A percentile compares a stretch with the other conserved stretches of the same genome.
phyloP scores from a whole-genome alignment of 75 land plant genomes.

The Adiantum capillusveneris region DNA sequence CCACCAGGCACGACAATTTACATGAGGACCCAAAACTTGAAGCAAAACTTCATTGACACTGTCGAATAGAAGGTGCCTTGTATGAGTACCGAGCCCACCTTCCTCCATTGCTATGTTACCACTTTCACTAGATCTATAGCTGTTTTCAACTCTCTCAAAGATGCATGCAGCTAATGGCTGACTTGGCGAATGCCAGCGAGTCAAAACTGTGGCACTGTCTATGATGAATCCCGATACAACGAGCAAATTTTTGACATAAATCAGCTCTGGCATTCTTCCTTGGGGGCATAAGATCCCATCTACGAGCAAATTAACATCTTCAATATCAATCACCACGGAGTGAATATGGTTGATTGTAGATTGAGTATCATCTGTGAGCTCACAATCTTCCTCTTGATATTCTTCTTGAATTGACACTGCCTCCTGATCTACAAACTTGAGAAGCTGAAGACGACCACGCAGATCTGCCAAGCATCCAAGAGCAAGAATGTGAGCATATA shows the following conservation, averaged over 20 bases:
- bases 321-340: too few relatives aligned
- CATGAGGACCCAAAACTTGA: conserved; percentile 12
- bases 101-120: conserved; percentile 2
- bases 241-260: conserved; percentile 40
- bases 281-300: not conserved
- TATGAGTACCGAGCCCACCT: conserved; percentile 9
- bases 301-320: too few relatives aligned
- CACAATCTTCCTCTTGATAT: conserved; percentile 2
- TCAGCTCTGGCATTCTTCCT: not conserved
- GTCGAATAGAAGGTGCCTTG: conserved; percentile 35
- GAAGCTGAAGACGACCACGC: conserved; percentile 38
- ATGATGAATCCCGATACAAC: conserved; percentile 44
- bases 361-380: not conserved
- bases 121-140: conserved; percentile 14
- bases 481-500: too few relatives aligned
- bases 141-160: conserved; percentile 44
- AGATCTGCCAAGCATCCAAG: conserved; percentile 31
- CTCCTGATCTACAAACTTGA: conserved; percentile 24
- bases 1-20: conserved; percentile 6
- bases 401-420: conserved; percentile 12
- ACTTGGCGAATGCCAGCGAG: conserved; percentile 23
- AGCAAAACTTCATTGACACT: conserved; percentile 43
- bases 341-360: conserved; percentile 22
- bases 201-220: conserved; percentile 10
- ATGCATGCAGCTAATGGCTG: conserved; percentile 34